Conservation (phyloP, 129 eudicot species). For the Helianthus annuus region DNA sequence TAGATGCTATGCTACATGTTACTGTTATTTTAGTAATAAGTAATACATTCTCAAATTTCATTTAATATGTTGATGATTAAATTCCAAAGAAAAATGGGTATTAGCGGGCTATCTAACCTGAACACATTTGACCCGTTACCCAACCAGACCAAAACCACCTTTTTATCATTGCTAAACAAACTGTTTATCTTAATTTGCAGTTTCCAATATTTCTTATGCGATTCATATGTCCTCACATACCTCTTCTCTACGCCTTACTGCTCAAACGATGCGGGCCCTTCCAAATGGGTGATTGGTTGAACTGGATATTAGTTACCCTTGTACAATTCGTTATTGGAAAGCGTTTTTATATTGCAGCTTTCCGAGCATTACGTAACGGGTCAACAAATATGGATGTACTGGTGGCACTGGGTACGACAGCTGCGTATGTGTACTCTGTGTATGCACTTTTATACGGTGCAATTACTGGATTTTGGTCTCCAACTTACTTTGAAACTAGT, state of each 20-base stretch:
- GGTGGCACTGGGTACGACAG: slow-evolving; percentile 96
- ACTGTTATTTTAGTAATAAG: not conserved
- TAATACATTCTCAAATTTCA: not conserved
- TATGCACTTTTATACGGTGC: slow-evolving; percentile 92
- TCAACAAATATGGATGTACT: slow-evolving; percentile 98
- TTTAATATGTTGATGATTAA: not conserved
- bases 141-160: not conserved
- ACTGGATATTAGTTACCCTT: slow-evolving; percentile 75
- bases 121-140: not conserved
- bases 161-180: slow-evolving; percentile 19
- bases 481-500: slow-evolving; percentile 96
- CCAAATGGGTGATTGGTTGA: slow-evolving; percentile 96
- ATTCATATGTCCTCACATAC: slow-evolving; percentile 88
- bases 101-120: not conserved
- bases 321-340: slow-evolving; percentile 93
- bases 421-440: slow-evolving; percentile 88
- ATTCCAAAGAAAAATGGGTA: not conserved
- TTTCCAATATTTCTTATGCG: slow-evolving; percentile 84
- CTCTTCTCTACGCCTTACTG: slow-evolving; percentile 74
- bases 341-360: slow-evolving; percentile 95
- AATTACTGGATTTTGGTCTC: slow-evolving; percentile 88
- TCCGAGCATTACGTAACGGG: slow-evolving; percentile 88
- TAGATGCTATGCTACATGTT: slow-evolving; percentile 10
- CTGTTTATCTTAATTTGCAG: slow-evolving; percentile 37
- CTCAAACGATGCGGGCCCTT: slow-evolving; percentile 91